These are phyloP conservation scores for Kodamaea sagamina DNA, from an alignment of 805 yeast species.

Conservation along the genomic window DNA sequence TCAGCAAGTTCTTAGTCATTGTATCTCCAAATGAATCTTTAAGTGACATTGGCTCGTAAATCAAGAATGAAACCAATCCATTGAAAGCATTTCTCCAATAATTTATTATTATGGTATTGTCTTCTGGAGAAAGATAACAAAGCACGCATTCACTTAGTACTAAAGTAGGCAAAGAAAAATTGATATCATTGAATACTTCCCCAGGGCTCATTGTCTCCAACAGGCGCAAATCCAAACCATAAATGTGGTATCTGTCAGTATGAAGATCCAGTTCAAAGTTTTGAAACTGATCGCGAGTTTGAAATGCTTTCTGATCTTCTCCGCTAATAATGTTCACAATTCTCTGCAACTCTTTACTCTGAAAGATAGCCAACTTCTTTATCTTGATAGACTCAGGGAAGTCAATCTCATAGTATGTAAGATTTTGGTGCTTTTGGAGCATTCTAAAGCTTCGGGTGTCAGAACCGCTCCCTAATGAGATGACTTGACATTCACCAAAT, in stretches of 20 bases:
- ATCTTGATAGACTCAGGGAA: conserved; percentile 54
- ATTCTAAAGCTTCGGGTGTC: conserved; percentile 67
- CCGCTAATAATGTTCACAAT: conserved; percentile 23
- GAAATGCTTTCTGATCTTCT: conserved; percentile 14
- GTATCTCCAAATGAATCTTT: conserved; percentile 65
- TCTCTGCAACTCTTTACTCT: conserved; percentile 27
- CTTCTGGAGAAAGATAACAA: conserved; percentile 61
- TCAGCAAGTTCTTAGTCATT: conserved; percentile 61
- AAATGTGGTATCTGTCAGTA: conserved; percentile 49
- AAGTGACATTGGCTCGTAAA: conserved; percentile 74
- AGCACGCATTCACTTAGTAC: conserved; percentile 75
- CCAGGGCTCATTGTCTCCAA: conserved; percentile 17
- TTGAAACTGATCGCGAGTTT: conserved; percentile 26
- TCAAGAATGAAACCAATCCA: conserved; percentile 32
- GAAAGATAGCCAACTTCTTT: conserved; percentile 51
- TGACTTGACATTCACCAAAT: conserved; percentile 45
- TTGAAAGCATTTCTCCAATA: conserved; percentile 39
- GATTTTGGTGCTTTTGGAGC: conserved; percentile 29
- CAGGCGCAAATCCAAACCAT: conserved; percentile 56
- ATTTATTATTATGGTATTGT: conserved; percentile 46
- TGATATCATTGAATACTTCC: conserved; percentile 23
- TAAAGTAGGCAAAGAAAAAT: conserved; percentile 52
- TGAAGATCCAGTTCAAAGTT: conserved; percentile 31
- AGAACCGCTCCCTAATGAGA: conserved; percentile 81
- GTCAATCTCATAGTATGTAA: conserved; percentile 63